These are phyloP conservation scores for Phaseolus lunatus DNA, from an alignment of 306 rosid genomes.

Conservation along the genomic window DNA sequence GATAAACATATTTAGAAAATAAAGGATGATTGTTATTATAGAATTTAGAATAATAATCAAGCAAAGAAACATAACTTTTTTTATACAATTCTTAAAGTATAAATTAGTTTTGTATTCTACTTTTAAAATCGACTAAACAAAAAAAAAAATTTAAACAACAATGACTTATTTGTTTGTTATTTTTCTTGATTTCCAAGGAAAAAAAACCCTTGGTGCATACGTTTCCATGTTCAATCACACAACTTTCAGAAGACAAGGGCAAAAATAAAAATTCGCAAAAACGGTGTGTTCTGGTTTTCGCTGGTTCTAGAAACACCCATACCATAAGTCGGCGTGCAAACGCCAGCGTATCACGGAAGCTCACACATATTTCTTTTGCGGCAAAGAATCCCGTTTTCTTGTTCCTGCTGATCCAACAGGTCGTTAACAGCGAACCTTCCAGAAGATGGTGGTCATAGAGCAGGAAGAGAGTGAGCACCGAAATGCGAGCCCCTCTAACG, in stretches of 20 bases:
- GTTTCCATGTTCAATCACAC: too few relatives aligned
- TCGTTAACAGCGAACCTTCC: conserved; percentile 17
- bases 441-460: conserved; percentile 45
- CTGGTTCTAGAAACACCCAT: conserved; percentile 1
- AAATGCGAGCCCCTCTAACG: conserved; percentile 24
- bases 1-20: too few relatives aligned
- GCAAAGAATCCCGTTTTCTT: conserved; percentile 8
- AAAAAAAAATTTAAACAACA: too few relatives aligned
- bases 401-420: conserved; percentile 11
- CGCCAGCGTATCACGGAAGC: background rate
- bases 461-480: conserved; percentile 30
- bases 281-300: background rate
- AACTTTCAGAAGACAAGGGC: background rate
- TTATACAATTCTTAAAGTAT: too few relatives aligned
- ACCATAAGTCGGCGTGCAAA: background rate
- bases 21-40: too few relatives aligned
- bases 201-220: too few relatives aligned
- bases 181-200: too few relatives aligned
- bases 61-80: too few relatives aligned
- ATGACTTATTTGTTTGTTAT: too few relatives aligned
- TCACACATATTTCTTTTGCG: background rate
- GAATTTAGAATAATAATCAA: too few relatives aligned
- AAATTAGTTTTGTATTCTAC: too few relatives aligned
- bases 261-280: background rate
- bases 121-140: too few relatives aligned